Conservation (phyloP, 768 basidiomycete species). For the Lepiota venenata region DNA sequence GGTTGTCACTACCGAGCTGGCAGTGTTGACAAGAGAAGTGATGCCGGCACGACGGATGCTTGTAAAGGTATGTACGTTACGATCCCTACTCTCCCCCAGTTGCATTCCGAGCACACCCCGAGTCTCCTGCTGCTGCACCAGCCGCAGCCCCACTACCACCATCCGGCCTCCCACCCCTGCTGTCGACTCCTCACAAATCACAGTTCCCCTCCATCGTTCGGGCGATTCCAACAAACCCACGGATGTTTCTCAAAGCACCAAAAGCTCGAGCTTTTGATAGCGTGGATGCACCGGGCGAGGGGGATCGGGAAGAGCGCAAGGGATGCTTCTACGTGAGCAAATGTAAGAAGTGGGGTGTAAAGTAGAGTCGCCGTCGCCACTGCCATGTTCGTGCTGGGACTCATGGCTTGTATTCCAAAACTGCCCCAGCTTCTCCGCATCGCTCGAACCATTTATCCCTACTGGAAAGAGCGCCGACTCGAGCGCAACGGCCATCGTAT, state of each 20-base stretch:
- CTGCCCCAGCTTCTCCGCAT: slow-evolving; percentile 61
- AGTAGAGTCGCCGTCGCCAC: slow-evolving; percentile 53
- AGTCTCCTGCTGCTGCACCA: too few species aligned
- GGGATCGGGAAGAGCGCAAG: slow-evolving; percentile 45
- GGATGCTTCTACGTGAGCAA: slow-evolving; percentile 43
- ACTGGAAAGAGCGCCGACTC: slow-evolving; percentile 85
- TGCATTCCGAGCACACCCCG: too few species aligned
- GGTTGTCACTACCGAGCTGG: too few species aligned
- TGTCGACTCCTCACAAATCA: too few species aligned
- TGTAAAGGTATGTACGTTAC: too few species aligned
- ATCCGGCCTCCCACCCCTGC: too few species aligned
- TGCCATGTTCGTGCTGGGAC: slow-evolving; percentile 48
- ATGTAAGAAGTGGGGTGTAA: slow-evolving; percentile 29
- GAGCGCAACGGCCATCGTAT: slow-evolving; percentile 81
- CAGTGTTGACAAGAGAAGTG: too few species aligned
- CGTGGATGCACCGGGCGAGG: slow-evolving; percentile 41
- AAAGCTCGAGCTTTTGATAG: slow-evolving; percentile 87
- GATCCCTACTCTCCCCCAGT: too few species aligned
- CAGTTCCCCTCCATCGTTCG: too few species aligned
- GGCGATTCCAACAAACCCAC: too few species aligned
- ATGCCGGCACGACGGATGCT: too few species aligned
- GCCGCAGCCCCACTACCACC: too few species aligned
- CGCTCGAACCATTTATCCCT: slow-evolving; percentile 77
- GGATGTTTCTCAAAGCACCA: slow-evolving; percentile 76
- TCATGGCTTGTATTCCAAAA: slow-evolving; percentile 61